Base-by-base conservation (phyloP, 495 filamentous ascomycete species). In the Hypoxylon trugodes region DNA sequence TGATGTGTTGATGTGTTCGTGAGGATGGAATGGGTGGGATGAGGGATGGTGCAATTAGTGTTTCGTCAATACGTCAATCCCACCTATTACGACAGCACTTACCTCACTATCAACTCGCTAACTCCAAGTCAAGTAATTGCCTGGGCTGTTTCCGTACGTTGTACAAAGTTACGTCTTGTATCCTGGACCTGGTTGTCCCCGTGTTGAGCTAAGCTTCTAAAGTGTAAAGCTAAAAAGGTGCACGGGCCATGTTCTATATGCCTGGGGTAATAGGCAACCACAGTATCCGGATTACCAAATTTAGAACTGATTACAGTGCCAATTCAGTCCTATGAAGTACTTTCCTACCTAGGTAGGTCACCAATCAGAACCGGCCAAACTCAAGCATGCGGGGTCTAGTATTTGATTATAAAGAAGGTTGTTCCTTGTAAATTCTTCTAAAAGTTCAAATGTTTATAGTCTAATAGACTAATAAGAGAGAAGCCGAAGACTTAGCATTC, bases 261-360 rank as follows among this genome's bases (percentile, higher is more conserved):
- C n/a, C n/a, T n/a, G 45, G 37, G 28, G 25, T 25, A 43, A 15
- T 21, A 38, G 18, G 24, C 19, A 25, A 48, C 38, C 16, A 32
- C 38, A 54, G 35, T 62, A 47, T 47, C 53, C 61, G 61, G 52
- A 22, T 57, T 57, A 32, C 54, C 53, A 40, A 45, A 51, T 57
- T 35, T 22, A 47, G 52, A 53, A 56, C 15, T 43, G 35, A 35
- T 42, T 40, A 50, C 59, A 15, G 36, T 42, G 30, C 12, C 13
- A 10, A 19, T n/a, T 30, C 26, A 26, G 28, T 54, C 24, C 40
- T 33, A n/a, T 13, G 18, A n/a, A 47, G 15, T 33, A 16, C 30
- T 25, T 24, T n/a, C 10, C 7, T 10, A 19, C 6, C 45, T 45
- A 45, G 10, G 6, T 15, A 30, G 28, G 10, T 48, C 45, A 35